These are phyloP conservation scores for Globisporangium barbulae DNA, from an alignment of 352 stramenopile species.

Conservation along the genomic window DNA sequence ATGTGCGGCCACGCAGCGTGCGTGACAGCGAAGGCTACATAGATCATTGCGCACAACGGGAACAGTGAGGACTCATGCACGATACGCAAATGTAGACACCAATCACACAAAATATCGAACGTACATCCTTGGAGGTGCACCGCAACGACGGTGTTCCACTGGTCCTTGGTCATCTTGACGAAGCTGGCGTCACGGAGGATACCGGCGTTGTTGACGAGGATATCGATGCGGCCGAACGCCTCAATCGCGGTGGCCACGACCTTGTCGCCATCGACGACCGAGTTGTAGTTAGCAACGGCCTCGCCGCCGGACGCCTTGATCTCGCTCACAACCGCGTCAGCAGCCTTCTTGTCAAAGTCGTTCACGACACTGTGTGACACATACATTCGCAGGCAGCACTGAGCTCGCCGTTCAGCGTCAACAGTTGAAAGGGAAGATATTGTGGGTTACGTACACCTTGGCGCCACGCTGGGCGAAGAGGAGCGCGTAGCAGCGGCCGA, in stretches of 20 bases:
- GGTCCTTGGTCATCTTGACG: slow-evolving; percentile 86
- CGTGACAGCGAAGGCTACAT: slow-evolving; percentile 67
- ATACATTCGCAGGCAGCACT: slow-evolving; percentile 7
- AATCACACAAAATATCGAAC: slow-evolving; percentile 16
- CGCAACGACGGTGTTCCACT: slow-evolving; percentile 87
- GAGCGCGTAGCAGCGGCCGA: slow-evolving; percentile 74
- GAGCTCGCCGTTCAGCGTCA: slow-evolving; percentile 60
- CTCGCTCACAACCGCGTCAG: slow-evolving; percentile 71
- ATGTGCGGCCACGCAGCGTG: slow-evolving; percentile 87
- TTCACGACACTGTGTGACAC: slow-evolving; percentile 49
- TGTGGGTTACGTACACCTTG: slow-evolving; percentile 69
- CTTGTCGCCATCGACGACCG: slow-evolving; percentile 80
- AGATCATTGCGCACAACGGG: slow-evolving; percentile 46
- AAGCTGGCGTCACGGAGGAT: slow-evolving; percentile 92
- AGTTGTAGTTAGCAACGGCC: slow-evolving; percentile 82
- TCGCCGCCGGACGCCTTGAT: slow-evolving; percentile 71
- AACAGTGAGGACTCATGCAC: not conserved
- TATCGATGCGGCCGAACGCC: slow-evolving; percentile 72
- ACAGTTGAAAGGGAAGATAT: not conserved
- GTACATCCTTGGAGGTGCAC: slow-evolving; percentile 87
- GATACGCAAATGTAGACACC: slow-evolving; percentile 4
- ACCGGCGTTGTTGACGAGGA: slow-evolving; percentile 93
- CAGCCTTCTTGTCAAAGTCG: slow-evolving; percentile 60
- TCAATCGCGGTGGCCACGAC: slow-evolving; percentile 74
- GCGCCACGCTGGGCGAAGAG: slow-evolving; percentile 70